phyloP scores from a whole-genome alignment of 768 basidiomycete genomes.

The Sporobolomyces pararoseus region DNA sequence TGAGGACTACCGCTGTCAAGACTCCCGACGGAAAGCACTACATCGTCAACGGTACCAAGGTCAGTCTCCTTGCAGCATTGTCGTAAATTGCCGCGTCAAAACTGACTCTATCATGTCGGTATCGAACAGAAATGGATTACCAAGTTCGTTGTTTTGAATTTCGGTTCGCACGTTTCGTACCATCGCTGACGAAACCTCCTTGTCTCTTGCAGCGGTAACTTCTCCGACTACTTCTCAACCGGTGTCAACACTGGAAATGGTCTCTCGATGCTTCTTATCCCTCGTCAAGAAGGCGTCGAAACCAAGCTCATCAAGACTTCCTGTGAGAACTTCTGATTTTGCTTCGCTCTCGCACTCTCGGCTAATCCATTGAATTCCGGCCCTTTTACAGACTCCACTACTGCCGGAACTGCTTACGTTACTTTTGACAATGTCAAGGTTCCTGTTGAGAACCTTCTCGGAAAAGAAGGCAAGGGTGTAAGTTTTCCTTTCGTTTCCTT shows the following conservation, averaged over 20 bases:
- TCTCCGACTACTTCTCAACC: conserved; percentile 41
- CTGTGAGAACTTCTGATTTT: neutral
- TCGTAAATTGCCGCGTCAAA: too few species aligned
- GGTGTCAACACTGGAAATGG: conserved; percentile 44
- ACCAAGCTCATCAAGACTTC: conserved; percentile 42
- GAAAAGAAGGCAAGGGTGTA: conserved; percentile 46
- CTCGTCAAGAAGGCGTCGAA: conserved; percentile 42
- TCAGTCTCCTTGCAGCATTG: neutral
- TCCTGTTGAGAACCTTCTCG: conserved; percentile 47
- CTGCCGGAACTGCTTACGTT: conserved; percentile 46
- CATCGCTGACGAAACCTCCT: neutral
- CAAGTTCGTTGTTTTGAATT: neutral
- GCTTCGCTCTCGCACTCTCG: neutral
- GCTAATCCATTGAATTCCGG: neutral
- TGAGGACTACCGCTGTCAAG: conserved; percentile 44
- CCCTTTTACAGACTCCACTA: conserved; percentile 26
- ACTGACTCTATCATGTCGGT: too few species aligned
- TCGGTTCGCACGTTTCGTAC: neutral
- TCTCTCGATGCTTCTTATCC: conserved; percentile 47
- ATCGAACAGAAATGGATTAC: conserved; percentile 24
- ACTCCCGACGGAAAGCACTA: conserved; percentile 44
- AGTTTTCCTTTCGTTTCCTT: neutral
- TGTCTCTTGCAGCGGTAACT: conserved; percentile 18
- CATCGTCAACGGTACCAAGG: conserved; percentile 45
- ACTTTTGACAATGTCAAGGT: conserved; percentile 45